A percentile compares a stretch with the other conserved stretches of the same genome.
Conservation (phyloP, 2,329 filamentous ascomycete genomes). For the Fusarium sp. region DNA sequence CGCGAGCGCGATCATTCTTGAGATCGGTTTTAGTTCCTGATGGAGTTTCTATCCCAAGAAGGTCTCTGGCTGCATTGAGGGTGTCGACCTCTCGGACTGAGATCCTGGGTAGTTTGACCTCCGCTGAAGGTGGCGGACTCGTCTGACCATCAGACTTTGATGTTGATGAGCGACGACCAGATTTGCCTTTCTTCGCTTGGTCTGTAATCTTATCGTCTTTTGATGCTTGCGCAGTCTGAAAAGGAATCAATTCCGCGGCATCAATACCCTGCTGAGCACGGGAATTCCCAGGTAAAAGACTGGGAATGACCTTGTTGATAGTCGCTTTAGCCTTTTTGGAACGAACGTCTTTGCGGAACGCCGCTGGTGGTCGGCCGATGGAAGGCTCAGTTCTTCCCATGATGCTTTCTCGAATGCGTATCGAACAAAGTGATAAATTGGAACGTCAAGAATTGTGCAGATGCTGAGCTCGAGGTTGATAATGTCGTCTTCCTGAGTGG, state of each 20-base stretch:
- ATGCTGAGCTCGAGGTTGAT: background rate
- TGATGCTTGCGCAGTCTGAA: fast-evolving
- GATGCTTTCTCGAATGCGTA: fast-evolving
- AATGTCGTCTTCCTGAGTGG: background rate
- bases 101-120: conserved; percentile 49
- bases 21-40: conserved; percentile 4
- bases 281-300: conserved; percentile 63
- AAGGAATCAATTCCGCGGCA: conserved; percentile 56
- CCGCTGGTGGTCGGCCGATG: conserved; percentile 36
- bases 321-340: conserved; percentile 68
- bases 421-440: background rate
- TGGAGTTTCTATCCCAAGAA: conserved; percentile 10
- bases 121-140: background rate
- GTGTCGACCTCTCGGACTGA: conserved; percentile 63
- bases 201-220: conserved; percentile 2
- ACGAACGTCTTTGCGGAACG: conserved; percentile 51
- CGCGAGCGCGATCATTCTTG: conserved; percentile 44
- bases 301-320: conserved; percentile 69
- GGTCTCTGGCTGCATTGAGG: conserved; percentile 59
- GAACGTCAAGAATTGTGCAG: background rate
- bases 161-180: conserved; percentile 30
- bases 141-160: background rate
- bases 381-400: conserved; percentile 46
- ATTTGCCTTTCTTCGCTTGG: conserved; percentile 24
- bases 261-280: conserved; percentile 67